Conservation (phyloP, 768 basidiomycete genomes). For the Coprinopsis strossmayeri region DNA sequence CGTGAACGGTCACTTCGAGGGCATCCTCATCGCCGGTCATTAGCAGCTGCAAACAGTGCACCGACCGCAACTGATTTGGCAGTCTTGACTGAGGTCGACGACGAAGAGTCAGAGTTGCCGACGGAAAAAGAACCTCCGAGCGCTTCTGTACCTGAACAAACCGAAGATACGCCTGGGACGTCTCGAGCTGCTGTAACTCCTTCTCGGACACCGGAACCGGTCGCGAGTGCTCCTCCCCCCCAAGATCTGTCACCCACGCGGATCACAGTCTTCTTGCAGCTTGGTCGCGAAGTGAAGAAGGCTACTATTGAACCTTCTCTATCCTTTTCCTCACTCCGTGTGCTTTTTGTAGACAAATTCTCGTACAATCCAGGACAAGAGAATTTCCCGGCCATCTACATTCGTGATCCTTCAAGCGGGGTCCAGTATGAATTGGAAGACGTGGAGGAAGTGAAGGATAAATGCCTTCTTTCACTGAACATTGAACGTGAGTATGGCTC, state of each 20-base stretch:
- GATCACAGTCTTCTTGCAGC: slow-evolving; percentile 80
- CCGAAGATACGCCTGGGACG: slow-evolving; percentile 5
- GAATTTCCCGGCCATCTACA: slow-evolving; percentile 93
- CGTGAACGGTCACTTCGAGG: slow-evolving; percentile 44
- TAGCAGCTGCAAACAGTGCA: slow-evolving; percentile 49
- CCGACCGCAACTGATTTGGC: slow-evolving; percentile 68
- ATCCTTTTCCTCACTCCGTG: slow-evolving; percentile 68
- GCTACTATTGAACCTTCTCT: slow-evolving; percentile 62
- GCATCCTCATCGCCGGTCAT: slow-evolving; percentile 58
- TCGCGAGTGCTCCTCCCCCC: slow-evolving; percentile 7
- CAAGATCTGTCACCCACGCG: slow-evolving; percentile 24
- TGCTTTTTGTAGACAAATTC: slow-evolving; percentile 93
- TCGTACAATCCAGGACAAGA: slow-evolving; percentile 90
- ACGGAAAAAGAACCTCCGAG: slow-evolving; percentile 25
- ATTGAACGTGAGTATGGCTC: slow-evolving; percentile 79
- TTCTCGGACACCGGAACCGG: slow-evolving; percentile 33
- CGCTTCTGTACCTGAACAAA: slow-evolving; percentile 32
- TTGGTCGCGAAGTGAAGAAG: slow-evolving; percentile 89
- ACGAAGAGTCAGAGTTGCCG: slow-evolving; percentile 34
- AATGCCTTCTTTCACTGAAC: slow-evolving; percentile 83
- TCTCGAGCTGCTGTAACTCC: slow-evolving; percentile 42
- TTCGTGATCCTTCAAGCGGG: slow-evolving; percentile 86
- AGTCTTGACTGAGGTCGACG: slow-evolving; percentile 69
- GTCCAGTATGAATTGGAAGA: slow-evolving; percentile 97
- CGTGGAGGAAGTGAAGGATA: slow-evolving; percentile 85